Base-by-base conservation (phyloP, 805 yeast genomes). In the Metschnikowia shivogae region DNA sequence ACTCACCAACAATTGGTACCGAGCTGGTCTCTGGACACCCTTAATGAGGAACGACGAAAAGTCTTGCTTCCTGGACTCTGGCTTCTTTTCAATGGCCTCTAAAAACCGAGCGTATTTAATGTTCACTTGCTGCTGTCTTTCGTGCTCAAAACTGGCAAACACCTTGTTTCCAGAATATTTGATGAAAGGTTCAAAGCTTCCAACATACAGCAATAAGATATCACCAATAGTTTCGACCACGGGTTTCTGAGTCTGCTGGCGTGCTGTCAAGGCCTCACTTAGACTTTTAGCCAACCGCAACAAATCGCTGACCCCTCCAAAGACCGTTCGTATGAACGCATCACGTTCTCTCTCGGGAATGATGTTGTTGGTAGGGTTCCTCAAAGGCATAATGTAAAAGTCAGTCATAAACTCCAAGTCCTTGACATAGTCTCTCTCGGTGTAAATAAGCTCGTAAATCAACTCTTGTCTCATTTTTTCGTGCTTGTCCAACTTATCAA, bases 391-490 rank as follows among this genome's bases (percentile, higher is more conserved):
- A 63, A 93, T 90, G 81, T 96, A 93, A 54, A 86, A 89, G 62
- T 93, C 98, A 36, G 96, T 81, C 56, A 93, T 75, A 53, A 90
- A 87, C 64, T 93, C 99, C 58, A 93, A 72, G 58, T 93, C 96
- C 67, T 89, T 90, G 43, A 93, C 96, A 64, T 90, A 93, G 54
- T 93, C 95, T 47, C 97, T 79, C 68, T 93, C 98, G 1, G 97
- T 92, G 52, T 86, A 86, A 41, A 89, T 86, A 28, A 90, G 84
- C 67, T 93, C 99, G 68, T 89, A 92, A 38, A 93, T 93, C 52
- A 90, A 82, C 59, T 93, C 99, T 65, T 93, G 99, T 51, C 98
- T 78, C 69, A 89, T 89, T 57, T 87, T 84, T 61, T 93, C 99
- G 43, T 72, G 77, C 55, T 88, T 90, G 46, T 87, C 88, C 46